Base-by-base conservation (phyloP, 2,329 filamentous ascomycete genomes). In the Colletotrichum tabaci region DNA sequence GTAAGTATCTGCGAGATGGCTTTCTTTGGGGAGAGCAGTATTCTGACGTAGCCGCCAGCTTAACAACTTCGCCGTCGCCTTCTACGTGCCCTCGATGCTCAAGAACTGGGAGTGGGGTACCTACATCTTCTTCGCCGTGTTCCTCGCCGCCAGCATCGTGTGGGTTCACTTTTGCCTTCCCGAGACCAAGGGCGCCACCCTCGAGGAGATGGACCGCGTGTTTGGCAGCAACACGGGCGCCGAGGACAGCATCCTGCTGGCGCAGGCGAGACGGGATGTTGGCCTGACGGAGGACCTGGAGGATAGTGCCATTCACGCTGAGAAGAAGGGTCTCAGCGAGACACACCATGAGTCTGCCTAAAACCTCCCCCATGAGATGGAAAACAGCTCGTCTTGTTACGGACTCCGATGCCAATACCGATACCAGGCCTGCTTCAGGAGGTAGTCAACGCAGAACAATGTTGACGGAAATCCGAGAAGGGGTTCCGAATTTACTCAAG, bases 121-220 rank as follows among this genome's bases (percentile, higher is more conserved):
- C 0, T 90, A 88, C 76, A 87, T 88, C 72, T 89, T 90, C 80
- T 90, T 90, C 74, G 86, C 86, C 6, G 82, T 81, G 0, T 83
- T 87, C 56, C 86, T 87, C 42, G 79, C 85, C 7, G 76, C 79
- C 3, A 83, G 86, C 1, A 82, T 84, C 38, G 76, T 85, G 7
- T 90, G 86, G 77, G 82, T 87, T 9, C 87, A 81, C 73, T 86
- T 87, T 75, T 83, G 82, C 60, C 79, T 89, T 2, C 88, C 88
- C 0, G 87, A 90, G 76, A 90, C 88, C 3, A 88, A 88, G 76
- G 85, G 85, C 56, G 82, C 85, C 46, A 87, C 85, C 3, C 81
- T 90, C 8, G 88, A 90, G 75, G 84, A 86, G 47, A 86, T 89
- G 81, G 87, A 89, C 73, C 82, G 82, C 1, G 81, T 89, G 6